phyloP scores from a whole-genome alignment of 2,329 filamentous ascomycete genomes.

The Orbilia ellipsospora region DNA sequence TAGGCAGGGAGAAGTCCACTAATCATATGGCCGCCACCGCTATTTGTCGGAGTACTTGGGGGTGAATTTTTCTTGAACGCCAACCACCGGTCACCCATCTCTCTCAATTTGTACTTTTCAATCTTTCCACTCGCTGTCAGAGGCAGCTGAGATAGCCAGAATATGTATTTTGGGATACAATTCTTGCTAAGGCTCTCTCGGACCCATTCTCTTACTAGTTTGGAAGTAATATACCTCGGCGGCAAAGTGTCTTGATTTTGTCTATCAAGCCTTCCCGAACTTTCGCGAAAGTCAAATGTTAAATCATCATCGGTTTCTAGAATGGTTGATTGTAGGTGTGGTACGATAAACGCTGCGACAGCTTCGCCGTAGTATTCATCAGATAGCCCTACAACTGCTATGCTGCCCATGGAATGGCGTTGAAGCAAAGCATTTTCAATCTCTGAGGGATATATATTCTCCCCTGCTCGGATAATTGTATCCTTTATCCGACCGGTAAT shows the following conservation, averaged over 20 bases:
- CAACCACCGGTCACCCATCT: too few species aligned
- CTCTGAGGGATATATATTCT: slow-evolving; percentile 85
- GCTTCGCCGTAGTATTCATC: slow-evolving; percentile 86
- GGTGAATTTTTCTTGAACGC: too few species aligned
- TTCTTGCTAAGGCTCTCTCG: slow-evolving; percentile 74
- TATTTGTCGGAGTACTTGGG: too few species aligned
- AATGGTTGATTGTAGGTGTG: background rate
- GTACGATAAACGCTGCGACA: slow-evolving; percentile 79
- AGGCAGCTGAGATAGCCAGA: slow-evolving; percentile 83
- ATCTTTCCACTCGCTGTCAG: slow-evolving; percentile 98
- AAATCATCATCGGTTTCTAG: background rate
- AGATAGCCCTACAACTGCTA: slow-evolving; percentile 82
- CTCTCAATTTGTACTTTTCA: slow-evolving; percentile 75
- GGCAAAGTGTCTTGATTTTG: slow-evolving; percentile 28
- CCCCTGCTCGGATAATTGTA: slow-evolving; percentile 90
- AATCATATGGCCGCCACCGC: too few species aligned
- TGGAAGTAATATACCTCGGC: slow-evolving; percentile 65
- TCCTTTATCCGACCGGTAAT: slow-evolving; percentile 94
- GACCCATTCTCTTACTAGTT: slow-evolving; percentile 78
- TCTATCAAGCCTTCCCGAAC: background rate
- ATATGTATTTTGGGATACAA: slow-evolving; percentile 89
- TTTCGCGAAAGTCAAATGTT: slow-evolving; percentile 9
- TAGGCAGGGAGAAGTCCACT: too few species aligned
- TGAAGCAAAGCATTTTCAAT: slow-evolving; percentile 87
- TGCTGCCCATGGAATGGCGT: slow-evolving; percentile 76